phyloP scores from a whole-genome alignment of 2,329 filamentous ascomycete species.

The Fusarium odoratissimum region DNA sequence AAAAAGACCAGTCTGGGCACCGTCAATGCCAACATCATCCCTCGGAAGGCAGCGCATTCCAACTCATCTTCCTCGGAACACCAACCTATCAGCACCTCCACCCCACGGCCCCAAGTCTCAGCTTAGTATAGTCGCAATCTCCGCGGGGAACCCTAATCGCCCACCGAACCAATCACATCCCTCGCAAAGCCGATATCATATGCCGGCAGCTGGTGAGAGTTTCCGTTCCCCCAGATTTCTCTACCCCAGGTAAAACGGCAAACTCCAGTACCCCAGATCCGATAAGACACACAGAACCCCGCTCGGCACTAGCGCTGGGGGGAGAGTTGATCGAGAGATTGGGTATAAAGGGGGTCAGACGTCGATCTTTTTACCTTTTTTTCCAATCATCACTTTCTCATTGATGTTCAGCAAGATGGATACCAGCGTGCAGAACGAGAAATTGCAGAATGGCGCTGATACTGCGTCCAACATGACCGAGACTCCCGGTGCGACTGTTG shows the following conservation, averaged over 20 bases:
- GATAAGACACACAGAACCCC: neutral
- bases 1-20: neutral
- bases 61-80: conserved; percentile 4
- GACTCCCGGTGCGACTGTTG: neutral
- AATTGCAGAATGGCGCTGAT: conserved; percentile 11
- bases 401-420: neutral
- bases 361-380: neutral
- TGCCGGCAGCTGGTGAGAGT: conserved; percentile 13
- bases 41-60: neutral
- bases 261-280: conserved; percentile 16
- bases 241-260: neutral
- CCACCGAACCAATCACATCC: neutral
- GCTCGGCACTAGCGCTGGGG: neutral
- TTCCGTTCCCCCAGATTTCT: conserved; percentile 4
- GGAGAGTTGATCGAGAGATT: neutral
- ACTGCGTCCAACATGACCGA: conserved; percentile 11
- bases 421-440: conserved; percentile 1
- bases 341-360: conserved; percentile 1
- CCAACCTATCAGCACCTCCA: neutral
- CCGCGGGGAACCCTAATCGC: neutral
- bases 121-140: neutral
- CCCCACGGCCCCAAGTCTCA: neutral
- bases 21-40: neutral
- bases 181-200: neutral
- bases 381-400: neutral